Base-by-base conservation (phyloP, 2,329 filamentous ascomycete genomes). In the Tricladium varicosporioides region DNA sequence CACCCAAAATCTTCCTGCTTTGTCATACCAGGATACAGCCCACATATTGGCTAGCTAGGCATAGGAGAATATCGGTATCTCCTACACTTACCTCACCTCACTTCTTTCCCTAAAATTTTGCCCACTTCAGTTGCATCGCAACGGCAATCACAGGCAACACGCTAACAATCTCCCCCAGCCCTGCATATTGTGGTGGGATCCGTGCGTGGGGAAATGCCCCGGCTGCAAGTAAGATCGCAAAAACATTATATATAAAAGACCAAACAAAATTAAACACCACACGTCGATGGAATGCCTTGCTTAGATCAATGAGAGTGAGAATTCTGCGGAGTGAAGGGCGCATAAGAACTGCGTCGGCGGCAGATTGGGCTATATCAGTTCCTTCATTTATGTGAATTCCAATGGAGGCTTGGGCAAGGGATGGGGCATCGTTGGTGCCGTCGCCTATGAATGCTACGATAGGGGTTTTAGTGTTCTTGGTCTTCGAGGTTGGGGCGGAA, bases 401-500 rank as follows among this genome's bases (percentile, higher is more conserved):
- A 27, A 93, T 80, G 5, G 80, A 81, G 1, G 90, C 87, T 67
- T 86, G 82, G 0, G 87, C 84, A 2, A 93, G 77, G 0, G 89
- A 89, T 2, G 83, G 78, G 0, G 89, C 87, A 66, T 93, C 89
- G 69, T 93, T 93, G 13, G 87, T 91, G 1, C 90, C 90, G 64
- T 93, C 89, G 33, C 89, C 89, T 51, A 82, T 80, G 70, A 93
- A 92, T 5, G 92, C 71, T 15, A 90, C 80, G 1, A 79, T 48
- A 11, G 10, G 14, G 19, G 18, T 9, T 18, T 31, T 4, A 27
- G 22, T 27, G n/a, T n/a, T n/a, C 7, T 27, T 27, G 22, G 22
- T 4, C 7, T 27, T 27, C 7, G 22, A 27, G 22, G 22, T 27
- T 27, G 36, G 5, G 36, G 11, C 4, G 36, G 10, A 13, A 13